Percentiles rank a stretch among this genome's conserved stretches.
These are phyloP conservation scores for Fusarium clavum DNA, from an alignment of 2,329 filamentous ascomycete genomes.

Conservation along the genomic window DNA sequence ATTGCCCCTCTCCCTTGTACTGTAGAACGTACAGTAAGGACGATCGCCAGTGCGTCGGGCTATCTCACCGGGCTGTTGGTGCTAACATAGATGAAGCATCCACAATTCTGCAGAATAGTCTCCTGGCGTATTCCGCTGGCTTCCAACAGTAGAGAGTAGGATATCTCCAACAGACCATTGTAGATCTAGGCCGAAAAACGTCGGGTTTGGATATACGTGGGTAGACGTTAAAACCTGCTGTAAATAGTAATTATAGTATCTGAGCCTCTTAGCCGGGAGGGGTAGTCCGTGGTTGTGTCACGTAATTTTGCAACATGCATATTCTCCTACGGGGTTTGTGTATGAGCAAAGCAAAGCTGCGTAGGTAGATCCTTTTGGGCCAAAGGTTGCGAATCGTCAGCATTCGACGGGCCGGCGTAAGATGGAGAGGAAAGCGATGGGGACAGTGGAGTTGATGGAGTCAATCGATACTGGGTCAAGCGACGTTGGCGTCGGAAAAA, in stretches of 20 bases:
- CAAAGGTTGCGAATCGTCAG: constrained; percentile 11
- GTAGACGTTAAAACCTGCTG: neutral
- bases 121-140: constrained; percentile 25
- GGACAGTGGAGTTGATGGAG: constrained; percentile 18
- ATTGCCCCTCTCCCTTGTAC: constrained; percentile 34
- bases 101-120: constrained; percentile 36
- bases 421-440: constrained; percentile 17
- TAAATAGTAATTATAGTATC: neutral
- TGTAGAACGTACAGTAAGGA: constrained; percentile 25
- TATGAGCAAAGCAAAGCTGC: neutral
- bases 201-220: constrained; percentile 9
- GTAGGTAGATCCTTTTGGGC: neutral
- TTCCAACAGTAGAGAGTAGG: neutral
- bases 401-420: constrained; percentile 18
- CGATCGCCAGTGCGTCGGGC: constrained; percentile 41
- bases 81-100: constrained; percentile 25
- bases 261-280: constrained; percentile 5
- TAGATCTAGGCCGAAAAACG: constrained; percentile 24
- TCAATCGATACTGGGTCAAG: neutral
- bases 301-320: neutral
- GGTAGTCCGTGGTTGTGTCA: neutral
- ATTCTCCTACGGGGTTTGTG: constrained; percentile 11
- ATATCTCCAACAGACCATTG: neutral
- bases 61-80: constrained; percentile 45
- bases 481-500: constrained; percentile 18